Percentiles rank a stretch among this genome's conserved stretches.
Evolutionary conservation across 2,329 filamentous ascomycete genomes (phyloP).

Genomic region (Hypoxylon rubiginosum): DNA sequence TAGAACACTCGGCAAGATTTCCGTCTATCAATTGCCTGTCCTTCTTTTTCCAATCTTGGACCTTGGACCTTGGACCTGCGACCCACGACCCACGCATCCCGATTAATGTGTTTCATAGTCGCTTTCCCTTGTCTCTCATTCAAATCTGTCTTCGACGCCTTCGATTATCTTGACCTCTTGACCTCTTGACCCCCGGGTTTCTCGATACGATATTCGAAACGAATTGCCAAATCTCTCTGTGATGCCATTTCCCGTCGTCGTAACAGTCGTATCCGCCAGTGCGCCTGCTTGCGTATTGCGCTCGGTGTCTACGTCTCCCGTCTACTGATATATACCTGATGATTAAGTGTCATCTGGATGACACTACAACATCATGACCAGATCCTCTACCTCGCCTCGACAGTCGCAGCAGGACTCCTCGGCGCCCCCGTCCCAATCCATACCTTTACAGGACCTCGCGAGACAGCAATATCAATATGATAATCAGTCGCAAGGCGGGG

Average conservation of each 20-base stretch:
- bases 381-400: slow-evolving; percentile 57
- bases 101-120: slow-evolving; percentile 43
- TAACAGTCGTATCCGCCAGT: slow-evolving; percentile 36
- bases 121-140: slow-evolving; percentile 40
- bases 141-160: slow-evolving; percentile 31
- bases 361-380: slow-evolving; percentile 59
- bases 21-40: slow-evolving; percentile 32
- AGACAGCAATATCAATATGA: slow-evolving; percentile 47
- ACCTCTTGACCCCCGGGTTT: slow-evolving; percentile 8
- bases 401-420: slow-evolving; percentile 60
- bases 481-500: slow-evolving; percentile 41
- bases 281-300: slow-evolving; percentile 47
- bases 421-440: slow-evolving; percentile 67
- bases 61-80: background rate
- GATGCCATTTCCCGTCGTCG: slow-evolving; percentile 42
- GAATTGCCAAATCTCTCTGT: slow-evolving; percentile 35
- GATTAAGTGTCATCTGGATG: slow-evolving; percentile 45
- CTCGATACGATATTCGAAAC: slow-evolving; percentile 36
- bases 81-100: slow-evolving; percentile 37
- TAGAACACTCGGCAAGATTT: slow-evolving; percentile 15
- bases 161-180: slow-evolving; percentile 23
- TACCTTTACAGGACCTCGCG: slow-evolving; percentile 76
- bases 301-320: slow-evolving; percentile 20
- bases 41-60: slow-evolving; percentile 28
- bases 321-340: slow-evolving; percentile 29